phyloP scores from a whole-genome alignment of 306 rosid species.

The Prosopis cineraria region DNA sequence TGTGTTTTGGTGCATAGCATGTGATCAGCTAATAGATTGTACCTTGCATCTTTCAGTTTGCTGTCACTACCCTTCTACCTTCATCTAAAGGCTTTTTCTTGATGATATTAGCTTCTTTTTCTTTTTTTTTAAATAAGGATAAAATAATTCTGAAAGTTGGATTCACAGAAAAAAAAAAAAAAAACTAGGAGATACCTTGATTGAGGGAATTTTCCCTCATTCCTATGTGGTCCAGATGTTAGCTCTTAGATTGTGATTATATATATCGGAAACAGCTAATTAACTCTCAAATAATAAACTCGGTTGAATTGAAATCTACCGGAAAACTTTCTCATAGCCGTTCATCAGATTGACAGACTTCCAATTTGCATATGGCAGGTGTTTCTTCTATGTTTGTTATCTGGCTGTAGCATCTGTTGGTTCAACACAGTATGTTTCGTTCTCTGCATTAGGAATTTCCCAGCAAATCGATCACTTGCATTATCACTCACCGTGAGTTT shows the following conservation, averaged over 20 bases:
- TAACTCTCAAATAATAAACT: not conserved
- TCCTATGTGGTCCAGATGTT: constrained; percentile 1
- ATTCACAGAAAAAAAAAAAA: constrained; percentile 1
- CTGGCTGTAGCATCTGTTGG: constrained; percentile 98
- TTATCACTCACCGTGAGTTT: constrained; percentile 87
- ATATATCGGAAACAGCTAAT: not conserved
- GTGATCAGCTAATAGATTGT: constrained; percentile 18
- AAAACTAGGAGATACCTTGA: not conserved
- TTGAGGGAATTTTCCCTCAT: constrained; percentile 10
- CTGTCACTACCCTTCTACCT: not conserved
- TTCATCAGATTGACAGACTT: constrained; percentile 25
- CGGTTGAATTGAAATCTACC: not conserved
- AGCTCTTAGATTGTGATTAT: not conserved
- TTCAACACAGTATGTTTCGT: constrained; percentile 97
- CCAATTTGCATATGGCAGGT: constrained; percentile 53
- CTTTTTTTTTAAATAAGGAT: not conserved
- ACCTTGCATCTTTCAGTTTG: constrained; percentile 6
- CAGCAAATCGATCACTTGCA: constrained; percentile 78
- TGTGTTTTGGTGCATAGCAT: not conserved
- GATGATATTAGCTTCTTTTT: not conserved
- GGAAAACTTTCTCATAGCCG: constrained; percentile 4
- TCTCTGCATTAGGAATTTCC: constrained; percentile 87
- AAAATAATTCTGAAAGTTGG: not conserved
- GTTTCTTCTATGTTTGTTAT: constrained; percentile 70
- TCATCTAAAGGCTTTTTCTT: not conserved